Evolutionary conservation across 176 grass and related monocot species (phyloP).

Genomic region (Dendrocalamus sinicus): DNA sequence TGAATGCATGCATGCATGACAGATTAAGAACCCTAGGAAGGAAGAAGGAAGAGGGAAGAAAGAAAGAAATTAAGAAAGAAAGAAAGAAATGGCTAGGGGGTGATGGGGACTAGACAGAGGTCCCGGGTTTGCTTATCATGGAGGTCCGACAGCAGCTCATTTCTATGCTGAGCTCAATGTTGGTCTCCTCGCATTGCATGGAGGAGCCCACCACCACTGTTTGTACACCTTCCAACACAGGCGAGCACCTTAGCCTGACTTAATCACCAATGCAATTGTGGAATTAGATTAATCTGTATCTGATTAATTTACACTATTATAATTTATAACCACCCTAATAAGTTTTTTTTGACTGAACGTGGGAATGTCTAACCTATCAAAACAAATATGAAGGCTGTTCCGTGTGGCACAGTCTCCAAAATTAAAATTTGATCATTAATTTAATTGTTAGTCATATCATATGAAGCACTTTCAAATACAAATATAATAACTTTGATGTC

Average conservation of each 20-base stretch:
- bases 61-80: too few species aligned
- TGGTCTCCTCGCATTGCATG: not conserved
- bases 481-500: too few species aligned
- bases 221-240: too few species aligned
- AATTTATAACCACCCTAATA: too few species aligned
- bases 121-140: not conserved
- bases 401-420: too few species aligned
- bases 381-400: not conserved
- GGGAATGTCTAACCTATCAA: not conserved
- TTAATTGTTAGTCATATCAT: too few species aligned
- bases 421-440: too few species aligned
- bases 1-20: not conserved
- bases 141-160: conserved; percentile 27
- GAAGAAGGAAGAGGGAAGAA: not conserved
- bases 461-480: too few species aligned
- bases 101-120: conserved; percentile 26
- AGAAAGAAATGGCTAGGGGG: not conserved
- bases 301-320: too few species aligned
- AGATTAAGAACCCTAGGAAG: not conserved
- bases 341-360: too few species aligned
- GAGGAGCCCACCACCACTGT: not conserved
- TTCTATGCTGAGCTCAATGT: not conserved
- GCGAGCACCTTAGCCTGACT: too few species aligned
- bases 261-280: not conserved
- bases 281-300: too few species aligned